phyloP scores from a whole-genome alignment of 2,329 filamentous ascomycete genomes.

The Onygenales sp. region DNA sequence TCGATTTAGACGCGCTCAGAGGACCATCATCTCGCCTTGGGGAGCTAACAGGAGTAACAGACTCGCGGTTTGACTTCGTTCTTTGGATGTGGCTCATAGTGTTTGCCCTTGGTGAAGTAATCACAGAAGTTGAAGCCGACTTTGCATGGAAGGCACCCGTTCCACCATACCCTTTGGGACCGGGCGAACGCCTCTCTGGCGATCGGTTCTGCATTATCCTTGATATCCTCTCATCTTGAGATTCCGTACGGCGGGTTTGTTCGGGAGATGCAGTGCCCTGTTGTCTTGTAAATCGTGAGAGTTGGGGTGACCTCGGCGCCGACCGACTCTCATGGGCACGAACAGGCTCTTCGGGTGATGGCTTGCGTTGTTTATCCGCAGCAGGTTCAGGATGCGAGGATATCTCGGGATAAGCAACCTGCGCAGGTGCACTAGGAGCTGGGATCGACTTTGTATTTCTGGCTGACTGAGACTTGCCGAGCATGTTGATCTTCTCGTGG shows the following conservation, averaged over 20 bases:
- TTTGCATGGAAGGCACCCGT: constrained; percentile 46
- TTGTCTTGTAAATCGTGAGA: background rate
- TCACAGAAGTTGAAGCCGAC: constrained; percentile 52
- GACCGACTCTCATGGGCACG: background rate
- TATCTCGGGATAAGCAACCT: constrained; percentile 29
- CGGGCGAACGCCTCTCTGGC: constrained; percentile 10
- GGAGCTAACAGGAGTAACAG: constrained; percentile 50
- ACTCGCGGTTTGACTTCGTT: constrained; percentile 46
- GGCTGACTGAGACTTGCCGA: constrained; percentile 46
- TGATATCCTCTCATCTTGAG: background rate
- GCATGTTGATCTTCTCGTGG: constrained; percentile 81
- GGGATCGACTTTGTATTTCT: constrained; percentile 38
- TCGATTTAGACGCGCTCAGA: constrained; percentile 84
- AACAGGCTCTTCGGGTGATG: background rate
- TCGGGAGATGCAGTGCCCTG: background rate
- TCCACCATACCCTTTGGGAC: constrained; percentile 10
- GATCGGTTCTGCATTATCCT: constrained; percentile 7
- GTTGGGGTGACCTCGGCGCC: constrained; percentile 6
- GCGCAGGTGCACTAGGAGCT: constrained; percentile 20
- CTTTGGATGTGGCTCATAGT: constrained; percentile 45
- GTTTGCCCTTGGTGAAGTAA: constrained; percentile 41
- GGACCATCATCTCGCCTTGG: constrained; percentile 61
- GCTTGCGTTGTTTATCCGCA: constrained; percentile 1
- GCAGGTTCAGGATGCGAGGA: constrained; percentile 16
- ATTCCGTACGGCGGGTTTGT: background rate